Conservation (phyloP, 352 stramenopile genomes). For the Globisporangium carolinianum region DNA sequence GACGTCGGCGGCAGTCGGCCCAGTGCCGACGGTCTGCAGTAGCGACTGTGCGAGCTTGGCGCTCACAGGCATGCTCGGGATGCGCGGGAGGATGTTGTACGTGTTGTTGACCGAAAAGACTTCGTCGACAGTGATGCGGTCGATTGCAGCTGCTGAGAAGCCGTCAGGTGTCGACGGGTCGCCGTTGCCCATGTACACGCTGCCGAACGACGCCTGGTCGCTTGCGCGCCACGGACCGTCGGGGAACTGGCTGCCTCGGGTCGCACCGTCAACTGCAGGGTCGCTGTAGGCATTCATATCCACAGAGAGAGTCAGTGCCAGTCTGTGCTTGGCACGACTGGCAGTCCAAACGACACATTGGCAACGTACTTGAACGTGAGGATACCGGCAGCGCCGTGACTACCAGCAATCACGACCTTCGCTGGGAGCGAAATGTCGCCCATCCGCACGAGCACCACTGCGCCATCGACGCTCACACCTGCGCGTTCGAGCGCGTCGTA, state of each 20-base stretch:
- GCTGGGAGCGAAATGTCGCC: constrained; percentile 58
- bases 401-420: constrained; percentile 62
- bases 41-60: constrained; percentile 46
- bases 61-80: constrained; percentile 72
- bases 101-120: constrained; percentile 80
- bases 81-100: constrained; percentile 66
- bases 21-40: constrained; percentile 15
- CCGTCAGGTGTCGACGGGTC: constrained; percentile 73
- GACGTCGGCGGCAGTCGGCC: constrained; percentile 25
- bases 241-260: constrained; percentile 42
- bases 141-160: constrained; percentile 42
- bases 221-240: constrained; percentile 63
- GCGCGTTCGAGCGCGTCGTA: constrained; percentile 47
- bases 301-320: neutral
- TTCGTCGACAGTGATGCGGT: constrained; percentile 69
- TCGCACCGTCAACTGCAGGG: constrained; percentile 48
- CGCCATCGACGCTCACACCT: constrained; percentile 41
- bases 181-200: constrained; percentile 81
- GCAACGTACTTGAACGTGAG: constrained; percentile 69
- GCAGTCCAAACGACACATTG: neutral
- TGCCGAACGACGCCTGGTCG: constrained; percentile 52
- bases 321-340: neutral
- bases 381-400: constrained; percentile 48
- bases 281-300: constrained; percentile 26
- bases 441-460: constrained; percentile 57